Evolutionary conservation across 2,329 filamentous ascomycete species (phyloP).

Genomic region (Graphilbum fragrans): DNA sequence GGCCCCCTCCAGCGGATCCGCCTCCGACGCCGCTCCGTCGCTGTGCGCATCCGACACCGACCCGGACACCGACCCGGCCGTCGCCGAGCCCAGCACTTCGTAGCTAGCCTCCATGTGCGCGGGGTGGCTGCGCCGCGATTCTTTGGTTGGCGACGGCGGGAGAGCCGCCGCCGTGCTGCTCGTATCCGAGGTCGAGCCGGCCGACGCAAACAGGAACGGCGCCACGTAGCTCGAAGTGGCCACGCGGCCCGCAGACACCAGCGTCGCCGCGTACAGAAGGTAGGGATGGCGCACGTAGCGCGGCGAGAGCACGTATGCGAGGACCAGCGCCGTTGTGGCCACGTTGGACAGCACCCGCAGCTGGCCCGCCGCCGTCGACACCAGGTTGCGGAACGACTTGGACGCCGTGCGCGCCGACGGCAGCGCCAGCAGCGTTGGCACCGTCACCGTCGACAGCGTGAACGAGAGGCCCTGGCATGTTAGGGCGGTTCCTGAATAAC

Average conservation of each 20-base stretch:
- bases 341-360: slow-evolving; percentile 55
- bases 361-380: slow-evolving; percentile 49
- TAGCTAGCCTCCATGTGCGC: slow-evolving; percentile 57
- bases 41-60: slow-evolving; percentile 22
- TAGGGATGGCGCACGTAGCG: slow-evolving; percentile 72
- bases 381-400: slow-evolving; percentile 58
- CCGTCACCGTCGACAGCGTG: slow-evolving; percentile 63
- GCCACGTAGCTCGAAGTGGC: slow-evolving; percentile 35
- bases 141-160: slow-evolving; percentile 6
- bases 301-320: slow-evolving; percentile 69
- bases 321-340: slow-evolving; percentile 58
- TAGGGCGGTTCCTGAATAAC: not conserved
- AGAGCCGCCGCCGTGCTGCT: slow-evolving; percentile 13
- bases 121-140: not conserved
- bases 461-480: slow-evolving; percentile 69
- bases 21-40: slow-evolving; percentile 21
- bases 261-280: slow-evolving; percentile 70
- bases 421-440: slow-evolving; percentile 71
- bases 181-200: slow-evolving; percentile 12
- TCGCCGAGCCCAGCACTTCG: slow-evolving; percentile 30
- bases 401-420: slow-evolving; percentile 62
- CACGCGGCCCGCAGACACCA: slow-evolving; percentile 50
- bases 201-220: slow-evolving; percentile 25
- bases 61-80: slow-evolving; percentile 18
- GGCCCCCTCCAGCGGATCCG: not conserved